Base-by-base conservation (phyloP, 1,284 basidiomycete species). In the Malassezia dermatis region DNA sequence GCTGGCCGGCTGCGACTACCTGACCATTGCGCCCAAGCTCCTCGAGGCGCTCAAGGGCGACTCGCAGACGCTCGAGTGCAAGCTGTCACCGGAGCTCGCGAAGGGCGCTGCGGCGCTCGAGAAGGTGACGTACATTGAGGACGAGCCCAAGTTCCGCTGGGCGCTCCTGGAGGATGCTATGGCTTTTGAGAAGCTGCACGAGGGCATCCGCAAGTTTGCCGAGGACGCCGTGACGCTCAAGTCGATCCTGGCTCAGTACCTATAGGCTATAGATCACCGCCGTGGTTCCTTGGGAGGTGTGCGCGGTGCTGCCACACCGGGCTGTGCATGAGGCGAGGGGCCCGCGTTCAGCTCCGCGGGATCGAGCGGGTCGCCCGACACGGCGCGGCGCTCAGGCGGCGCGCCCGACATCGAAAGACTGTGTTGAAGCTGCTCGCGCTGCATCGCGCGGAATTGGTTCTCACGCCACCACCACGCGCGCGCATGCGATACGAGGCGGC, bases 131-230 rank as follows among this genome's bases (percentile, higher is more conserved):
- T 96, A 76, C 81, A 76, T 99, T 75, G 82, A 95, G 80, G 83
- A 96, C 80, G 88, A 98, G 81, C 78, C 90, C 61, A 86, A 88
- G 74, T 98, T 98, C 86, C 84, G 88, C 66, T 94, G 89, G 89
- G 75, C 81, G 13, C 84, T 98, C 51, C 83, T 94, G 73, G 82
- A 69, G 57, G 69, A 74, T 60, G 54, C 60, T 42, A 73, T 73
- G 71, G 71, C 69, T 53, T 67, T 63, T 56, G 65, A 67, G 59
- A 74, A 77, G 77, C 77, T 81, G 51, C 88, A 94, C 78, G 91
- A 96, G 80, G 93, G 93, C 73, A 94, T 95, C 80, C 59, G 62
- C 44, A 70, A 70, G 53, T 98, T 98, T 75, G 90, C 89, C 59
- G 89, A 88, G 79, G 93, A 96, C 75, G 89, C 89, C 57, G 81